phyloP scores from a whole-genome alignment of 441 rosid species.

The Aquilaria agallochum region DNA sequence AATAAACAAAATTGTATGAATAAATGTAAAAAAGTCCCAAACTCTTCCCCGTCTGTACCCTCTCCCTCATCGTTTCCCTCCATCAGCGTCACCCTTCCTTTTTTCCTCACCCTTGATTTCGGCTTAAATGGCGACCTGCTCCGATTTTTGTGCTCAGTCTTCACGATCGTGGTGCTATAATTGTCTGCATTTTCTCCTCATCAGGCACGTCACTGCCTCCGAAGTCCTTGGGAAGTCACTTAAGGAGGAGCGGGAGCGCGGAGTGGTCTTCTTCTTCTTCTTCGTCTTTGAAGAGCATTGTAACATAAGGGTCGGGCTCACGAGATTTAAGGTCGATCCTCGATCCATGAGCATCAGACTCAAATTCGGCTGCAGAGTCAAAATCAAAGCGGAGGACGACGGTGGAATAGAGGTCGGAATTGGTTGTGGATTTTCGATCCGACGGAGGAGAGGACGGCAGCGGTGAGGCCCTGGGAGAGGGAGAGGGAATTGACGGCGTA shows the following conservation, averaged over 20 bases:
- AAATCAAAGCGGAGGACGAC: conserved; percentile 42
- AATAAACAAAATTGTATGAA: too few relatives aligned
- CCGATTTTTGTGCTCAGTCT: conserved; percentile 34
- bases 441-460: conserved; percentile 29
- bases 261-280: conserved; percentile 63
- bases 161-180: conserved; percentile 84
- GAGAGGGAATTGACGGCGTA: too few relatives aligned
- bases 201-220: conserved; percentile 68
- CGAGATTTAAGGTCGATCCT: conserved; percentile 18
- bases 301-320: conserved; percentile 46
- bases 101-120: conserved; percentile 26
- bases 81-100: conserved; percentile 17
- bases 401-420: conserved; percentile 63
- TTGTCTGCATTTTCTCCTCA: conserved; percentile 43
- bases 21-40: conserved; percentile 32
- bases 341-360: conserved; percentile 25
- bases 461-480: too few relatives aligned
- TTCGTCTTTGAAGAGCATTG: conserved; percentile 51
- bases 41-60: conserved; percentile 40
- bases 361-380: conserved; percentile 37
- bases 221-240: conserved; percentile 83
- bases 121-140: conserved; percentile 17
- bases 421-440: conserved; percentile 43
- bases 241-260: conserved; percentile 75
- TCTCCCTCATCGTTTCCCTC: conserved; percentile 40